Base-by-base conservation (phyloP, 2,329 filamentous ascomycete species). In the Graphiopsis chlorocephala region DNA sequence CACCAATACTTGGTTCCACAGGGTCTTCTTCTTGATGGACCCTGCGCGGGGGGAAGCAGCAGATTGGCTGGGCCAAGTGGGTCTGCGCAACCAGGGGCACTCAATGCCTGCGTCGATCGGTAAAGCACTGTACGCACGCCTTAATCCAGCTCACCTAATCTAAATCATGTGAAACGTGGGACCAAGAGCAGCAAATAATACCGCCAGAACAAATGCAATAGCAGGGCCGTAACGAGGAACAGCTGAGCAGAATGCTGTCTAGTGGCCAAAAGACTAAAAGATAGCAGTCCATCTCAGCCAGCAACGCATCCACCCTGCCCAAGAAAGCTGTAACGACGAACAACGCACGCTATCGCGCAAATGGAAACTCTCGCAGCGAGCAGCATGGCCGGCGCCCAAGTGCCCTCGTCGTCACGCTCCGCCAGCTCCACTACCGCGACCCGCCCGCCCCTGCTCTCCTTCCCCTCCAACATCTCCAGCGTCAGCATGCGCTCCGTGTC, bases 391-490 rank as follows among this genome's bases (percentile, higher is more conserved):
- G 23, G n/a, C 26, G 70, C 72, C n/a, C 66, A 74, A 15, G 69
- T 73, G 26, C 71, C 77, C 31, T 72, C 72, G 56, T 68, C 68
- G n/a, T 70, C 68, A 5, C 67, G 69, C 65, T 68, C 63, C 65
- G 63, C 64, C 60, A 64, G 67, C 50, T 65, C 38, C 38, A n/a
- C 38, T n/a, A 45, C n/a, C 38, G 8, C n/a, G 4, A 63, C 67
- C 29, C 78, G 78, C 59, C 77, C 79, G 66, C 74, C 77, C 65
- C 78, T 73, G 60, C 65, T 79, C 69, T 79, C 77, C 64, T 78
- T 73, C 61, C 64, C 79, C 69, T 79, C 79, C 62, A 79, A 77
- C 58, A 79, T 79, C 60, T 75, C 78, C 15, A 42, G 50, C 60
- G 69, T 77, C 23, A 65, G 64, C 48, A 68, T 65, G 55, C 69